Evolutionary conservation across 306 rosid genomes (phyloP).

Genomic region (Erythrophleum fordii): DNA sequence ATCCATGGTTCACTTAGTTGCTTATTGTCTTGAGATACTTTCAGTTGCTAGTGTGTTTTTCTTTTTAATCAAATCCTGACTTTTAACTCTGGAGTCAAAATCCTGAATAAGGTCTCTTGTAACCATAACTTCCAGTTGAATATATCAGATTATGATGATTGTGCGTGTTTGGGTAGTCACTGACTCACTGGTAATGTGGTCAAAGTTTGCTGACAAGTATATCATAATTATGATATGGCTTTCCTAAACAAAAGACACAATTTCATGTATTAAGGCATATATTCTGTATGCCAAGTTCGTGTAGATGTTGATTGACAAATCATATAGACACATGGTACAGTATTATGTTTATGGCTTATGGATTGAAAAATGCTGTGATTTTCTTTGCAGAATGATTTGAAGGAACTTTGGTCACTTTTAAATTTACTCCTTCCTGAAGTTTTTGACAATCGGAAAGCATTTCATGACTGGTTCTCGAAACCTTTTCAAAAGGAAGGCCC

Average conservation of each 20-base stretch:
- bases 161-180: background rate
- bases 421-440: slow-evolving; percentile 99
- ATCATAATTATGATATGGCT: slow-evolving; percentile 6
- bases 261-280: slow-evolving; percentile 5
- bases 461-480: slow-evolving; percentile 97
- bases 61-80: background rate
- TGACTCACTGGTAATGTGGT: slow-evolving; percentile 5
- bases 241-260: slow-evolving; percentile 1
- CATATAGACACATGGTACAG: slow-evolving; percentile 4
- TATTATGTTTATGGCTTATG: slow-evolving; percentile 22
- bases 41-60: background rate
- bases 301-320: slow-evolving; percentile 17
- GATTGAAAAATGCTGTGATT: slow-evolving; percentile 24
- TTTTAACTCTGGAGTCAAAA: background rate
- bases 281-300: slow-evolving; percentile 2
- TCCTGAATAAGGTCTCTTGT: background rate
- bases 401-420: slow-evolving; percentile 98
- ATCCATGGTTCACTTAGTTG: background rate
- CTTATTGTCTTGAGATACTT: background rate
- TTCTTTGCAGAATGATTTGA: slow-evolving; percentile 89
- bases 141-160: slow-evolving; percentile 20
- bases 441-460: slow-evolving; percentile 95
- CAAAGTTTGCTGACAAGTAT: slow-evolving; percentile 1
- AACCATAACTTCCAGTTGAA: slow-evolving; percentile 3
- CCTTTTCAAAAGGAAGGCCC: slow-evolving; percentile 95